phyloP scores from a whole-genome alignment of 257 asterid genomes.

The Plantago elongata region DNA sequence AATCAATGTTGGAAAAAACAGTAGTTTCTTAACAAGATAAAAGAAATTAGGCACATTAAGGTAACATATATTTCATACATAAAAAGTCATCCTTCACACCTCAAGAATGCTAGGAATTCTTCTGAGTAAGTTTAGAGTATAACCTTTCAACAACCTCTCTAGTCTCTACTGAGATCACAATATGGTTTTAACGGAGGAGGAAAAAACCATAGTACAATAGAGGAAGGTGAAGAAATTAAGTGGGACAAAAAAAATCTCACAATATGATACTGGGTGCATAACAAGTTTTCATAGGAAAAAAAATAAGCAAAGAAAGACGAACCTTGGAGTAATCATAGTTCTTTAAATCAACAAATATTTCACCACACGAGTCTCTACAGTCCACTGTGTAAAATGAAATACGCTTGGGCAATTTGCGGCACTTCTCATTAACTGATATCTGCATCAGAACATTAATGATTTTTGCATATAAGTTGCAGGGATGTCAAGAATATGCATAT shows the following conservation, averaged over 20 bases:
- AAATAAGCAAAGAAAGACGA: constrained; percentile 8
- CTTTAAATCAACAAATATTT: constrained; percentile 94
- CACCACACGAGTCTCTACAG: constrained; percentile 94
- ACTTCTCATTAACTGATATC: constrained; percentile 79
- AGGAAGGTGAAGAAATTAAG: too few species aligned
- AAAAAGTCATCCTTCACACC: too few species aligned
- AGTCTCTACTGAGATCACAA: too few species aligned
- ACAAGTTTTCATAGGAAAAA: not conserved
- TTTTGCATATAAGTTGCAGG: not conserved
- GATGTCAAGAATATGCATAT: not conserved
- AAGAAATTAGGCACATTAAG: too few species aligned
- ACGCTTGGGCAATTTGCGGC: constrained; percentile 74
- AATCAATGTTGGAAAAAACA: not conserved
- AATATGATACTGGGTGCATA: too few species aligned
- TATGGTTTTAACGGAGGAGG: too few species aligned
- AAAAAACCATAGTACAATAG: too few species aligned
- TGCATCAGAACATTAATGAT: constrained; percentile 32
- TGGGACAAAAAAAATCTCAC: too few species aligned
- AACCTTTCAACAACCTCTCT: too few species aligned
- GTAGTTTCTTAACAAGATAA: not conserved
- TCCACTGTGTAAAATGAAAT: constrained; percentile 83
- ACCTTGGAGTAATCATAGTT: constrained; percentile 78
- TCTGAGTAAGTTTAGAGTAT: too few species aligned
- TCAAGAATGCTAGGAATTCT: too few species aligned
- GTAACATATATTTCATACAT: too few species aligned